Percentiles rank a stretch among this genome's conserved stretches.
Conservation (phyloP, 148 eudicot genomes). For the Persicaria tinctoria region DNA sequence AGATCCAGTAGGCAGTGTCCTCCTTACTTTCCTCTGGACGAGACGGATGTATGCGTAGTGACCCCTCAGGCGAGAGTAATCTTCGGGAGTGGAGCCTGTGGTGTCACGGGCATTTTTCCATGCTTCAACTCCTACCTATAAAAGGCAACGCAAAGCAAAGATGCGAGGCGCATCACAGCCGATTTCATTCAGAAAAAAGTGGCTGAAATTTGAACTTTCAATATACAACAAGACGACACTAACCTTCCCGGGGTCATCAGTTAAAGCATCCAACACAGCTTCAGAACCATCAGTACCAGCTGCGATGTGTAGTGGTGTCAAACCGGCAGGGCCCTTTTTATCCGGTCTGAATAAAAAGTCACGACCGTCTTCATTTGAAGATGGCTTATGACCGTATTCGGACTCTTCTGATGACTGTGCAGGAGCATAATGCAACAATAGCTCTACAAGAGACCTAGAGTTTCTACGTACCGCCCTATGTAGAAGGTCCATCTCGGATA, state of each 20-base stretch:
- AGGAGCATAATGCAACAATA: conserved; percentile 30
- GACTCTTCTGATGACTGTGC: conserved; percentile 12
- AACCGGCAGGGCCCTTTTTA: conserved; percentile 67
- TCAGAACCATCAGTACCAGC: conserved; percentile 60
- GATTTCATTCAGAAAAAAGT: neutral
- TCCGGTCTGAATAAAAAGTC: conserved; percentile 61
- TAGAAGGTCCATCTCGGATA: conserved; percentile 40
- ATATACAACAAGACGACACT: neutral
- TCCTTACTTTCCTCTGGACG: conserved; percentile 38
- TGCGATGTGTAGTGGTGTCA: conserved; percentile 89
- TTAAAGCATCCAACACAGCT: conserved; percentile 67
- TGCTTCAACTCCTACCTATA: conserved; percentile 53
- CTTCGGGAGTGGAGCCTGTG: conserved; percentile 45
- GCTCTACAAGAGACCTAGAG: conserved; percentile 41
- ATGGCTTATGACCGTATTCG: neutral
- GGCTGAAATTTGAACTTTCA: neutral
- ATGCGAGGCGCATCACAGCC: neutral
- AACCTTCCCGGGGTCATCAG: conserved; percentile 79
- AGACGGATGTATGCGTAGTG: conserved; percentile 39
- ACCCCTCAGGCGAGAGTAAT: conserved; percentile 45
- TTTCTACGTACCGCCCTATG: conserved; percentile 54
- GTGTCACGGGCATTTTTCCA: conserved; percentile 45
- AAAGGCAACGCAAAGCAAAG: neutral
- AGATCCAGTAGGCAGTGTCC: neutral
- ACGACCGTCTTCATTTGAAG: conserved; percentile 13